Conservation (phyloP, 1,139 yeast species). For the Taphrina flavorubra region DNA sequence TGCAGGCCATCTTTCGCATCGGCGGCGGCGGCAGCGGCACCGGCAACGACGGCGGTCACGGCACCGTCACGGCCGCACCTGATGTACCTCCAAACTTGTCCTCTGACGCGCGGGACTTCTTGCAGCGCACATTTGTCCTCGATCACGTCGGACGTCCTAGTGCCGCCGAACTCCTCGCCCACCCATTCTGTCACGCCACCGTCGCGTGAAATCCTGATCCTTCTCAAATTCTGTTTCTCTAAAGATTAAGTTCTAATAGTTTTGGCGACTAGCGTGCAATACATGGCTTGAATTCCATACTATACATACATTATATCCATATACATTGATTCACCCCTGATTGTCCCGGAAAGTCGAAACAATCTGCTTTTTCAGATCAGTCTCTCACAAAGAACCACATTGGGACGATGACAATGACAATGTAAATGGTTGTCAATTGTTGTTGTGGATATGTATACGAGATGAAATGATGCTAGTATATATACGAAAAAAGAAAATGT, state of each 20-base stretch:
- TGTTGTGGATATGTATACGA: not conserved
- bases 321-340: no score
- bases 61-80: slow-evolving; percentile 55
- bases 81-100: slow-evolving; percentile 80
- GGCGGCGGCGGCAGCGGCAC: slow-evolving; percentile 66
- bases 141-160: slow-evolving; percentile 76
- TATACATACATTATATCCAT: not conserved
- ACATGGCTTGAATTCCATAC: not conserved
- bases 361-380: no score
- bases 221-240: not conserved
- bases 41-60: no score
- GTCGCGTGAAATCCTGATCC: slow-evolving; percentile 17
- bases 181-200: slow-evolving; percentile 48
- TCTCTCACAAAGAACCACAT: no score
- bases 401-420: not conserved
- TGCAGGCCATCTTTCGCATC: slow-evolving; percentile 93
- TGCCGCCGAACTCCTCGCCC: slow-evolving; percentile 71
- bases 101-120: slow-evolving; percentile 68
- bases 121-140: slow-evolving; percentile 70
- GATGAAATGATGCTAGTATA: not conserved
- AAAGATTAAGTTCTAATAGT: not conserved
- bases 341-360: no score
- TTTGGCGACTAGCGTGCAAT: not conserved
- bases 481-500: not conserved
- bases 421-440: not conserved